Conservation (phyloP, 176 grass and related monocot species). For the Tillandsia leiboldiana region DNA sequence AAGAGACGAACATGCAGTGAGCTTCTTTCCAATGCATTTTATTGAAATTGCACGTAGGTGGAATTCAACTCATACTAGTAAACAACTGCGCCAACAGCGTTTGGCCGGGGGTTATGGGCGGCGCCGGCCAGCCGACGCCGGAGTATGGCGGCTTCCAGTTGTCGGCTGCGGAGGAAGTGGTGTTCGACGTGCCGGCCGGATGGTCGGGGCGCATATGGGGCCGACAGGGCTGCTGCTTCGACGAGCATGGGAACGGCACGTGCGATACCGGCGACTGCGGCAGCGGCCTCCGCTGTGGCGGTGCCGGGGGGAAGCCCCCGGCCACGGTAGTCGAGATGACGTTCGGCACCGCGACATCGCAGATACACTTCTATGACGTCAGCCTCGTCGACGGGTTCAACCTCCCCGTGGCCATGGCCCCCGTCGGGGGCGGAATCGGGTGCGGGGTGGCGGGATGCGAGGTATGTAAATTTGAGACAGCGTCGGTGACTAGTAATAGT, state of each 20-base stretch:
- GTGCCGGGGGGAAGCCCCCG: conserved; percentile 10
- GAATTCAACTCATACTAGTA: conserved; percentile 75
- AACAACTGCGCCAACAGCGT: conserved; percentile 85
- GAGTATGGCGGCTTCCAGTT: conserved; percentile 74
- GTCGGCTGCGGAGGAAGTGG: conserved; percentile 36
- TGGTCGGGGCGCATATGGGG: conserved; percentile 87
- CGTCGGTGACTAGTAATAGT: no score
- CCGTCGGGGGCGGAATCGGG: conserved; percentile 60
- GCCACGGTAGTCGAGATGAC: conserved; percentile 86
- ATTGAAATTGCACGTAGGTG: conserved; percentile 3
- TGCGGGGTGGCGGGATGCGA: conserved; percentile 63
- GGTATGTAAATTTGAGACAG: no score
- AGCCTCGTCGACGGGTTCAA: conserved; percentile 89
- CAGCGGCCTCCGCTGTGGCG: conserved; percentile 22
- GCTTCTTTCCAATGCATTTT: background rate
- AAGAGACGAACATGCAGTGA: background rate
- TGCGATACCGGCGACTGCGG: conserved; percentile 38
- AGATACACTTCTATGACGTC: conserved; percentile 71
- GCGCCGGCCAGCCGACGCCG: conserved; percentile 45
- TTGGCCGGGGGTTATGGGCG: conserved; percentile 75
- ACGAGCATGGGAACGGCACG: conserved; percentile 28
- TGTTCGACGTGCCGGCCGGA: conserved; percentile 49
- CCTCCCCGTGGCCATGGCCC: conserved; percentile 51
- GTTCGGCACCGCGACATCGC: conserved; percentile 35
- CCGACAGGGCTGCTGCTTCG: conserved; percentile 68